Percentiles rank a stretch among this genome's conserved stretches.
phyloP scores from a whole-genome alignment of 768 basidiomycete genomes.

The Collybiopsis luxurians region DNA sequence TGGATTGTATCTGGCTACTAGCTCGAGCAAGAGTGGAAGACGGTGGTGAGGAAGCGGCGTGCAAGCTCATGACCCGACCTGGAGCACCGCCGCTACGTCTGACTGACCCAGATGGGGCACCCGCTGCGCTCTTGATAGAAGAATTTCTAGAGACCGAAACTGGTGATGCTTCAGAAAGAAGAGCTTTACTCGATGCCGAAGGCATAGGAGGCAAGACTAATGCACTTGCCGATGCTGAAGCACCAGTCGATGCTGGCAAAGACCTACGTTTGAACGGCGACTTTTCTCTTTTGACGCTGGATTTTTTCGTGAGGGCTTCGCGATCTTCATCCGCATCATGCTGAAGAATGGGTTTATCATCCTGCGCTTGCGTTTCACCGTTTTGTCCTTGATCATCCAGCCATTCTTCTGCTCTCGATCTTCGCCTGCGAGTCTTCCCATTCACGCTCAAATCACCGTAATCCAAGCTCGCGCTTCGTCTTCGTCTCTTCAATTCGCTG shows the following conservation, averaged over 20 bases:
- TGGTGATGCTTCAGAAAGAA: too few relatives aligned
- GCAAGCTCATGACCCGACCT: too few relatives aligned
- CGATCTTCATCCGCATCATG: too few relatives aligned
- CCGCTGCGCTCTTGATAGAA: conserved; percentile 29
- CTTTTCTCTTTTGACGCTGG: conserved; percentile 4
- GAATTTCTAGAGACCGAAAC: conserved; percentile 29
- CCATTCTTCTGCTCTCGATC: conserved; percentile 17
- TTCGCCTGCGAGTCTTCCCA: conserved; percentile 10
- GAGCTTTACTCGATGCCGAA: too few relatives aligned
- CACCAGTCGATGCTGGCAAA: conserved; percentile 1
- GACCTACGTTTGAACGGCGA: neutral
- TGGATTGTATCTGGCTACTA: too few relatives aligned
- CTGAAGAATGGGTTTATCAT: too few relatives aligned
- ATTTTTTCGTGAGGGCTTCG: neutral
- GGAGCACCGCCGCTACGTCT: neutral
- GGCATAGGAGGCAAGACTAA: too few relatives aligned
- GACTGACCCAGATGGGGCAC: conserved; percentile 20
- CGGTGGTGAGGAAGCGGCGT: too few relatives aligned
- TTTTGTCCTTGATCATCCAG: conserved; percentile 18
- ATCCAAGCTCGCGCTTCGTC: conserved; percentile 10
- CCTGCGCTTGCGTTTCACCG: neutral
- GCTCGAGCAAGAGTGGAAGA: too few relatives aligned
- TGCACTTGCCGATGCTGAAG: too few relatives aligned
- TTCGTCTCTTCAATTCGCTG: neutral
- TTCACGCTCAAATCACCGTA: conserved; percentile 16